phyloP scores from a whole-genome alignment of 2,329 filamentous ascomycete species.

The Neopestalotiopsis clavispora region DNA sequence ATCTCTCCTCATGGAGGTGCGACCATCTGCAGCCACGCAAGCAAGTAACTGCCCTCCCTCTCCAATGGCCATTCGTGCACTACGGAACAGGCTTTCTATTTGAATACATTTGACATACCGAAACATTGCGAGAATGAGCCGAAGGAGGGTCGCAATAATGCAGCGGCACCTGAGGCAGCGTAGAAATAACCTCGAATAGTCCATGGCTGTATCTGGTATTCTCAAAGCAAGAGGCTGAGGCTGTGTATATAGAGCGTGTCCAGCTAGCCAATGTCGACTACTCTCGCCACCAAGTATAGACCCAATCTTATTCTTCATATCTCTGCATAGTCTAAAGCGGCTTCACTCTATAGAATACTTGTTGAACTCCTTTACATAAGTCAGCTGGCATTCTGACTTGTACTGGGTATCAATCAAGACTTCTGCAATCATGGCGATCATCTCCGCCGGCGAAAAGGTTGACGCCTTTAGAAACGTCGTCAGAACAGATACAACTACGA shows the following conservation, averaged over 20 bases:
- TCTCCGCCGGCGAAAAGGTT: constrained; percentile 19
- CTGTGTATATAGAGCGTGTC: constrained; percentile 15
- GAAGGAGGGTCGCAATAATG: constrained; percentile 15
- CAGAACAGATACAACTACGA: constrained; percentile 43
- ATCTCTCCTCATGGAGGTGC: background rate
- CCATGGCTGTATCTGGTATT: background rate
- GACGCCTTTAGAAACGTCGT: constrained; percentile 36
- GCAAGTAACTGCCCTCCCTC: background rate
- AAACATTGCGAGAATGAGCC: constrained; percentile 19
- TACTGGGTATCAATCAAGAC: background rate
- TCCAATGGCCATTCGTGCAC: background rate
- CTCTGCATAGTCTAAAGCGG: background rate
- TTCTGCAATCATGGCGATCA: constrained; percentile 8
- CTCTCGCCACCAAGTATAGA: background rate
- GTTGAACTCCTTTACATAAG: background rate
- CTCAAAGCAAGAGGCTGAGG: background rate
- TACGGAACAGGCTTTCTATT: background rate
- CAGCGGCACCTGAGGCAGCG: constrained; percentile 7
- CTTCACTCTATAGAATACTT: background rate
- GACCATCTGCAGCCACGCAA: constrained; percentile 4
- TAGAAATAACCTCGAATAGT: background rate
- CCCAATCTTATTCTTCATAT: background rate
- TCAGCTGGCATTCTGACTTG: no score
- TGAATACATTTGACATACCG: constrained; percentile 12
- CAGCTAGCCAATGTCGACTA: background rate